Base-by-base conservation (phyloP, 305 asterid genomes). In the Fraxinus baroniana region DNA sequence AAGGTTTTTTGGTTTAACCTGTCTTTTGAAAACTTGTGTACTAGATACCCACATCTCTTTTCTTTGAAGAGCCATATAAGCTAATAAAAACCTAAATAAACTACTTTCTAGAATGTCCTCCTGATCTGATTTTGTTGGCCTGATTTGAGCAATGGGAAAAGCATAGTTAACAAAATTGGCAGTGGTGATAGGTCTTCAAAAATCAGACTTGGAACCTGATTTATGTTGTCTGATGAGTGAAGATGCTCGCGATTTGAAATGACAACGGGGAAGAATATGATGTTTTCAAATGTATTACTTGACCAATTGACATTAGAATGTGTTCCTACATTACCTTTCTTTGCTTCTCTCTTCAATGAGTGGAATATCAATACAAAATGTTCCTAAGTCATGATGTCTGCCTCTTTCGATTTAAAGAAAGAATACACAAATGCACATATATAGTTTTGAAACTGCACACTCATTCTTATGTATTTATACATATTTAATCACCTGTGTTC, bases 381-480 rank as follows among this genome's bases (percentile, higher is more conserved):
- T 80, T 74, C 41, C 26, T 41, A 5, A 71, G 2, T 41, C 33
- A 36, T 81, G n/a, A 57, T 81, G 73, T 74, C 82, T 62, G 83
- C 62, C 30, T 83, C 77, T 68, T 83, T 57, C 4, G 68, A 57
- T 22, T 57, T 20, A 6, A 57, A 57, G 68, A 57, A 57, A 57
- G 28, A 57, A 57, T 7, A 57, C 68, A 2, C 68, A 57, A 57
- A 57, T 20, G 7, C 28, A n/a, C 66, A 2, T 22, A 57, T 57
- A 57, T 57, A 57, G 68, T 57, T 57, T 57, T 57, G 68, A 57
- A 57, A 57, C 68, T 18, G 7, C 12, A 33, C 37, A 79, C n/a
- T n/a, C 33, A 46, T 24, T 7, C 17, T 12, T 73, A 5, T 77
- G 17, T 24, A 32, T 64, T 36, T 22, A 22, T 66, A 75, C 75